Evolutionary conservation across 129 eudicot species (phyloP), one percentile per base, ranked within the genome.

Genomic region (Helichrysum umbraculigerum): DNA sequence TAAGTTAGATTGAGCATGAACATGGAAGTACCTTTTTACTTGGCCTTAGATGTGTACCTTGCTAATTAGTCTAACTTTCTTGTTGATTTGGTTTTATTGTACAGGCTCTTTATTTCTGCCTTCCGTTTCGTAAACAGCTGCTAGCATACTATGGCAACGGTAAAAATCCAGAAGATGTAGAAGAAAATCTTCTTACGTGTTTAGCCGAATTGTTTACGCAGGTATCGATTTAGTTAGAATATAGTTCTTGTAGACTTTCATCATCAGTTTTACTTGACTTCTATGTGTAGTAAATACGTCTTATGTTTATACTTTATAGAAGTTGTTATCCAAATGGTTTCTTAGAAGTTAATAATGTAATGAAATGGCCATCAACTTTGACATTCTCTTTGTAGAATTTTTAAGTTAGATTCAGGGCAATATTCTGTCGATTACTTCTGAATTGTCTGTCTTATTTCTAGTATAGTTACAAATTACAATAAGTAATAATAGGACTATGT

Each of bases 61-160:
- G 12, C 44, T 39, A 39, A 39, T 39, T 7, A 39, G 12, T 11
- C 44, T 7, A 39, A 39, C n/a, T 2, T 8, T 39, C 9, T 1
- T 72, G 8, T 17, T 61, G 37, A 6, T 25, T 39, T 8, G 12
- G 10, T 25, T 25, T 25, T 19, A 6, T 66, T 33, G 59, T 74
- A 21, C 92, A 95, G 97, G 97, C 97, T 65, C 83, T 91, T 6
- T 95, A 95, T 70, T 95, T 91, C 64, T 95, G 99, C 83, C 97
- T 89, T 66, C 99, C 99, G 35, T 95, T 95, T 64, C 99, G 96
- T 5, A 92, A 91, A 77, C 96, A 95, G 63, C 74, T 95, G 59
- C 89, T 95, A 52, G 99, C 87, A 52, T 91, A 91, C 77, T 90
- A 87, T 74, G 78, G 86, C 28, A 89, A 86, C 77, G 86, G 78